A percentile compares a stretch with the other conserved stretches of the same genome.
Evolutionary conservation across 2,329 filamentous ascomycete genomes (phyloP).

Genomic region (Lanzia echinophila): DNA sequence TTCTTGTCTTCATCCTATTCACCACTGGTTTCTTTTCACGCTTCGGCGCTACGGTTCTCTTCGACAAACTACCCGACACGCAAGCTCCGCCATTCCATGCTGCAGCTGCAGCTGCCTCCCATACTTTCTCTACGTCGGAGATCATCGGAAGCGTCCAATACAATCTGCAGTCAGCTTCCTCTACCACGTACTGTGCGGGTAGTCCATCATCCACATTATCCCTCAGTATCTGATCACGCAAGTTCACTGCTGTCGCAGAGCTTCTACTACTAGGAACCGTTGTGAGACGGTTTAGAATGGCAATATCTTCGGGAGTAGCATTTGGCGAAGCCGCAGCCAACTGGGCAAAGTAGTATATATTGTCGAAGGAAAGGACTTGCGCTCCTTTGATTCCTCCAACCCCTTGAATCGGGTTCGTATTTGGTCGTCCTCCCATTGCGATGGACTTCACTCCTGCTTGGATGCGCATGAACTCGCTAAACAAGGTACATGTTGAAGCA

Average conservation of each 20-base stretch:
- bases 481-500: slow-evolving; percentile 53
- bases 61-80: slow-evolving; percentile 22
- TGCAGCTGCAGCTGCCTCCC: slow-evolving; percentile 39
- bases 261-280: slow-evolving; percentile 17
- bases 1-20: neutral
- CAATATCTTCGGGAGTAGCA: slow-evolving; percentile 6
- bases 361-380: slow-evolving; percentile 26
- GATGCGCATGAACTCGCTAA: slow-evolving; percentile 47
- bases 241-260: slow-evolving; percentile 35
- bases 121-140: slow-evolving; percentile 44
- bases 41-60: slow-evolving; percentile 8
- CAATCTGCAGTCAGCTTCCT: slow-evolving; percentile 54
- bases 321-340: slow-evolving; percentile 12
- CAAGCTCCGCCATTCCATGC: slow-evolving; percentile 37
- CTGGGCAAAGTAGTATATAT: slow-evolving; percentile 18
- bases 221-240: slow-evolving; percentile 33
- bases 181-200: slow-evolving; percentile 54
- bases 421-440: slow-evolving; percentile 52
- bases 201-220: slow-evolving; percentile 31
- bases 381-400: slow-evolving; percentile 60
- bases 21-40: neutral
- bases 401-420: slow-evolving; percentile 48
- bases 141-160: slow-evolving; percentile 52
- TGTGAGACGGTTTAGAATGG: slow-evolving; percentile 17
- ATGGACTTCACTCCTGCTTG: slow-evolving; percentile 49